Evolutionary conservation across 148 eudicot species (phyloP).

Genomic region (Dianthus caryophyllus): DNA sequence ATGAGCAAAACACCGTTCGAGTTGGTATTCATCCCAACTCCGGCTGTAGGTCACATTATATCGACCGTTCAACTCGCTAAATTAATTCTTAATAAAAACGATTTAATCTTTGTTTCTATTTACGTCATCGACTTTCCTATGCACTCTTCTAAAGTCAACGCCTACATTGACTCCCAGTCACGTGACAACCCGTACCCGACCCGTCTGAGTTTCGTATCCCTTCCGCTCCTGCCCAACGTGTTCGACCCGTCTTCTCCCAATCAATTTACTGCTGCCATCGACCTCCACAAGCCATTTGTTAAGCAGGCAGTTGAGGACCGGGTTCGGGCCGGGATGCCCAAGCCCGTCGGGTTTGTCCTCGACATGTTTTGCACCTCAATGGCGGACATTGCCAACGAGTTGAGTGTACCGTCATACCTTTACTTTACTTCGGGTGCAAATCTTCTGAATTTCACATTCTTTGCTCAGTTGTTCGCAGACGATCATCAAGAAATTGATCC

Average conservation of each 20-base stretch:
- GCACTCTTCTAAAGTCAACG: neutral
- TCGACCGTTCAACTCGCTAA: slow-evolving; percentile 43
- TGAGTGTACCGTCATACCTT: slow-evolving; percentile 29
- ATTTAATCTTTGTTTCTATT: slow-evolving; percentile 27
- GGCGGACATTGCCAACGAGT: slow-evolving; percentile 36
- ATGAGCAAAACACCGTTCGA: too few relatives aligned
- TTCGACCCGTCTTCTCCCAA: neutral
- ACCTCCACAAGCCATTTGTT: slow-evolving; percentile 25
- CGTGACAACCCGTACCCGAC: slow-evolving; percentile 18
- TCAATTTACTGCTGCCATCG: neutral
- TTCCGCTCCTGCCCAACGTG: slow-evolving; percentile 17
- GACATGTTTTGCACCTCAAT: slow-evolving; percentile 32
- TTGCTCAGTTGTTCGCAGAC: slow-evolving; percentile 14
- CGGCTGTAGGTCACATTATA: slow-evolving; percentile 42
- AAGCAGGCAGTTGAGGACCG: slow-evolving; percentile 24
- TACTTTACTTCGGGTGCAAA: slow-evolving; percentile 29
- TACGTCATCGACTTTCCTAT: slow-evolving; percentile 34
- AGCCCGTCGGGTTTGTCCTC: slow-evolving; percentile 27
- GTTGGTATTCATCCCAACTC: slow-evolving; percentile 44
- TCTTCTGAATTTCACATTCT: slow-evolving; percentile 24
- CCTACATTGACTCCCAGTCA: slow-evolving; percentile 25
- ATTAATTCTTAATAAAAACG: slow-evolving; percentile 30
- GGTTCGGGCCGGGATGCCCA: neutral
- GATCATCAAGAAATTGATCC: slow-evolving; percentile 13
- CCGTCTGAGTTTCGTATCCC: slow-evolving; percentile 14